Base-by-base conservation (phyloP, 768 basidiomycete species). In the Phlebiopsis gigantea region DNA sequence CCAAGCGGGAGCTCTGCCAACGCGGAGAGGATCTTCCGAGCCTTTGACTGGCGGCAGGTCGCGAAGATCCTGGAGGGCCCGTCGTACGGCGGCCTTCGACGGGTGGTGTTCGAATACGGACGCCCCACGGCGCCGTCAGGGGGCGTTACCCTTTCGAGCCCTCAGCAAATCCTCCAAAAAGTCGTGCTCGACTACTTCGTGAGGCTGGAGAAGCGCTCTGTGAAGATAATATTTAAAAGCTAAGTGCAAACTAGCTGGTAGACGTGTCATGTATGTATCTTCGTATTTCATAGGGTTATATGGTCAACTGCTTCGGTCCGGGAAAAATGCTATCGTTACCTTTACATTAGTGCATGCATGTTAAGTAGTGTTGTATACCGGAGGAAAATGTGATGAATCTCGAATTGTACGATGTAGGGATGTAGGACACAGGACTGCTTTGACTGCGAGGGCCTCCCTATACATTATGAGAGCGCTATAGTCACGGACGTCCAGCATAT, bases 171-270 rank as follows among this genome's bases (percentile, higher is more conserved):
- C 34, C 34, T 59, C 47, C 30, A 42, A 17, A 50, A 31, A 39
- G 39, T 59, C 24, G 66, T 82, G 8, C 56, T 19, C 8, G 8
- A 10, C 12, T 9, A 39, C 34, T 39, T 39, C 17, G 34, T 3
- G 17, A 3, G 34, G 12, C 34, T 39, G 34, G 2, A 9, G 2
- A 10, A 9, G 17, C 34, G 34, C 34, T 10, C 12, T 2, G 34
- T 39, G 17, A 2, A 3, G 12, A 39, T 39, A 3, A 2, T n/a
- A n/a, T n/a, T n/a, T n/a, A n/a, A n/a, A n/a, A n/a, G n/a, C n/a
- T n/a, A n/a, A n/a, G n/a, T n/a, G n/a, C n/a, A n/a, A n/a, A n/a
- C n/a, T n/a, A n/a, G n/a, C n/a, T n/a, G n/a, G n/a, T n/a, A n/a
- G n/a, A n/a, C n/a, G n/a, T n/a, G n/a, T n/a, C n/a, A n/a, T n/a